Percentiles rank a stretch among this genome's conserved stretches.
Conservation (phyloP, 2,329 filamentous ascomycete genomes). For the Podosphaera fusca region DNA sequence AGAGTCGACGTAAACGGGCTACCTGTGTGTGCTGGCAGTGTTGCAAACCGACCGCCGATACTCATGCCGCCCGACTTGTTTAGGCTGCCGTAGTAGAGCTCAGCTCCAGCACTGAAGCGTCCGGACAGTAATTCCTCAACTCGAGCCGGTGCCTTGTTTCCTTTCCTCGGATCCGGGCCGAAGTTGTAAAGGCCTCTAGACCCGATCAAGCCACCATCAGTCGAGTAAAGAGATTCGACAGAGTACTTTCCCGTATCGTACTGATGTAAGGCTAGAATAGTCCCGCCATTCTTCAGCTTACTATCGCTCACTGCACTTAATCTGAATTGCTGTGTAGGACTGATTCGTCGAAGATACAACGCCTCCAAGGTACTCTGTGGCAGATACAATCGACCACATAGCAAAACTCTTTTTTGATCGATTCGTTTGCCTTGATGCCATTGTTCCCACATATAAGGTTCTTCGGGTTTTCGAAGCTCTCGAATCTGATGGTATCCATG, state of each 20-base stretch:
- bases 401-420: conserved; percentile 31
- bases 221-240: conserved; percentile 74
- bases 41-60: conserved; percentile 72
- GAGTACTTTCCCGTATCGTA: conserved; percentile 76
- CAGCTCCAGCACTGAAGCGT: conserved; percentile 72
- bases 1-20: conserved; percentile 86
- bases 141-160: conserved; percentile 9
- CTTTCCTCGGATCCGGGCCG: conserved; percentile 23
- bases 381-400: conserved; percentile 62
- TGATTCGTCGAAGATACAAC: conserved; percentile 56
- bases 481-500: conserved; percentile 62
- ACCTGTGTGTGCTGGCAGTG: conserved; percentile 54
- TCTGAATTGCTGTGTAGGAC: conserved; percentile 55
- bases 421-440: conserved; percentile 27
- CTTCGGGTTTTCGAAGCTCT: conserved; percentile 28
- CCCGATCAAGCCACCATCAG: conserved; percentile 74
- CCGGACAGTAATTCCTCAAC: conserved; percentile 42
- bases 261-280: conserved; percentile 47
- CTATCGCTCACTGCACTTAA: conserved; percentile 57
- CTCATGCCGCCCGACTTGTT: conserved; percentile 90
- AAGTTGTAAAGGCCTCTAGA: conserved; percentile 87
- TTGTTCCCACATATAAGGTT: conserved; percentile 7
- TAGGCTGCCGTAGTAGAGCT: conserved; percentile 83
- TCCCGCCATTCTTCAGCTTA: conserved; percentile 50
- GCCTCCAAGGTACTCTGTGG: conserved; percentile 73